A percentile compares a stretch with the other conserved stretches of the same genome.
Evolutionary conservation across 2,329 filamentous ascomycete species (phyloP).

Genomic region (Trichoderma endophyticum): DNA sequence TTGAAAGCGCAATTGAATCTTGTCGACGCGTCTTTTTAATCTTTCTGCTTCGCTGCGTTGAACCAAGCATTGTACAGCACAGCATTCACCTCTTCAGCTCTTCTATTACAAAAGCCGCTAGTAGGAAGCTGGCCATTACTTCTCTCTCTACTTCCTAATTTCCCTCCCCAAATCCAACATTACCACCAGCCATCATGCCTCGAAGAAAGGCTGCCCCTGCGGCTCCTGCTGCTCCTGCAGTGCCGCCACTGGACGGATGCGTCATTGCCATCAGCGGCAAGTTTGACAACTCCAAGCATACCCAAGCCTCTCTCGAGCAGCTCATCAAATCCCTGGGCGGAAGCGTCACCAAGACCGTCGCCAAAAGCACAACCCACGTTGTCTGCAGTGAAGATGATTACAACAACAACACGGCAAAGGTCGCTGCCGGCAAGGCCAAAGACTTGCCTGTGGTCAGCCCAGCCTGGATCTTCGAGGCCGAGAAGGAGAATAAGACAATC

Average conservation of each 20-base stretch:
- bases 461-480: slow-evolving; percentile 61
- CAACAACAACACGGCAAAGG: slow-evolving; percentile 49
- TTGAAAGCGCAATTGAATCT: background rate
- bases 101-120: background rate
- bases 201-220: slow-evolving; percentile 20
- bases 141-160: too few species aligned
- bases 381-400: slow-evolving; percentile 54
- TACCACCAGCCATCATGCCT: background rate
- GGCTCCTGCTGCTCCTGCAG: slow-evolving; percentile 8
- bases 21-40: background rate
- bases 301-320: slow-evolving; percentile 45
- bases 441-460: slow-evolving; percentile 55
- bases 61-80: background rate
- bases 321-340: slow-evolving; percentile 50
- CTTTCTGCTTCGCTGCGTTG: background rate
- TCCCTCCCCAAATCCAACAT: background rate
- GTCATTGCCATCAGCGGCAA: slow-evolving; percentile 59
- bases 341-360: slow-evolving; percentile 44
- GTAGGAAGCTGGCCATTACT: background rate
- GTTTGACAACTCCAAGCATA: slow-evolving; percentile 54
- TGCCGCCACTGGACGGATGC: slow-evolving; percentile 44
- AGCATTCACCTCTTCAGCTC: background rate
- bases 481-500: slow-evolving; percentile 30
- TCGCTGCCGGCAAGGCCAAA: slow-evolving; percentile 45
- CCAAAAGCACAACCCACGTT: slow-evolving; percentile 52